A percentile compares a stretch with the other conserved stretches of the same genome.
Conservation (phyloP, 768 basidiomycete species). For the Rhodotorula diobovata region DNA sequence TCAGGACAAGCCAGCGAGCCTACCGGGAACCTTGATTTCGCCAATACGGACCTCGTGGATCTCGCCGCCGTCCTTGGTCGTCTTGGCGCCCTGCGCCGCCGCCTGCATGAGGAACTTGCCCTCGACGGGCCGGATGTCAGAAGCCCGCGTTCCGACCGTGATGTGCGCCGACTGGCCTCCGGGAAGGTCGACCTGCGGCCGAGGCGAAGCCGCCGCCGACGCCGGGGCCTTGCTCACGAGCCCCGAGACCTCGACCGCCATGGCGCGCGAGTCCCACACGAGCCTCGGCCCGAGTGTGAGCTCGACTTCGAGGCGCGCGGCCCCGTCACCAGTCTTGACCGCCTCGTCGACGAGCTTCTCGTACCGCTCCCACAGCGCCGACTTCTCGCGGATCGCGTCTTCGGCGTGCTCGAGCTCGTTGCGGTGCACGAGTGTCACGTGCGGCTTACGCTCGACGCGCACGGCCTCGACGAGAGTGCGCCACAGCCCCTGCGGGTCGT, state of each 20-base stretch:
- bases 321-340: slow-evolving; percentile 49
- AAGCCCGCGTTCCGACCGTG: slow-evolving; percentile 70
- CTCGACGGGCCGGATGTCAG: slow-evolving; percentile 61
- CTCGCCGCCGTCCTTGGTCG: slow-evolving; percentile 37
- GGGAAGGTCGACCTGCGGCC: slow-evolving; percentile 54
- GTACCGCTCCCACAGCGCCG: slow-evolving; percentile 58
- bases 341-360: slow-evolving; percentile 48
- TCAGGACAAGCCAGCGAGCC: slow-evolving; percentile 45
- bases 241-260: slow-evolving; percentile 70
- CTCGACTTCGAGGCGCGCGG: slow-evolving; percentile 55
- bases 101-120: slow-evolving; percentile 61
- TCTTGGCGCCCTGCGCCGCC: slow-evolving; percentile 50
- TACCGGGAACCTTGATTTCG: slow-evolving; percentile 39
- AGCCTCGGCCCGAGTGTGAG: slow-evolving; percentile 51
- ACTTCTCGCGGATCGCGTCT: slow-evolving; percentile 36
- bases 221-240: slow-evolving; percentile 49
- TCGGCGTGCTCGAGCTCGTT: slow-evolving; percentile 51
- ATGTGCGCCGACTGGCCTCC: slow-evolving; percentile 63
- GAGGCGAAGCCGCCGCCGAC: slow-evolving; percentile 41
- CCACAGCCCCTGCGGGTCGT: slow-evolving; percentile 46
- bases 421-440: slow-evolving; percentile 79
- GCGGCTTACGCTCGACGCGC: slow-evolving; percentile 62
- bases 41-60: slow-evolving; percentile 39
- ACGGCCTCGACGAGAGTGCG: slow-evolving; percentile 6
- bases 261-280: slow-evolving; percentile 71